Percentiles rank a stretch among this genome's conserved stretches.
Evolutionary conservation across 148 eudicot species (phyloP).

Genomic region (Rhododendron henanense): DNA sequence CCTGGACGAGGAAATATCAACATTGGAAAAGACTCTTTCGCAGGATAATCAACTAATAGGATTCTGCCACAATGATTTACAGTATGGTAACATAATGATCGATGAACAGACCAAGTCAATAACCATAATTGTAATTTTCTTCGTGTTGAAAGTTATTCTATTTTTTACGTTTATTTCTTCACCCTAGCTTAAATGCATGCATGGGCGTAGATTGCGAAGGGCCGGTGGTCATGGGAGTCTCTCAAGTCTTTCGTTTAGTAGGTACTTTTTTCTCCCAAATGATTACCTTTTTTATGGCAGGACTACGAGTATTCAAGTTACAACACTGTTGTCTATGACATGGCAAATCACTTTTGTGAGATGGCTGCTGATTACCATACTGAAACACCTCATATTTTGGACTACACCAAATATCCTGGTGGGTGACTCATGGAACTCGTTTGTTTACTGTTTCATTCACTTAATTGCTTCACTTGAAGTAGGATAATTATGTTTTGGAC

Average conservation of each 20-base stretch:
- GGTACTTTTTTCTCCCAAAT: neutral
- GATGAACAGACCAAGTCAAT: slow-evolving; percentile 65
- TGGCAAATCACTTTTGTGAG: slow-evolving; percentile 96
- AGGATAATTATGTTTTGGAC: neutral
- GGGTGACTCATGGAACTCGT: slow-evolving; percentile 6
- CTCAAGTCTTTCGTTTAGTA: neutral
- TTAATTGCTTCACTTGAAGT: slow-evolving; percentile 4
- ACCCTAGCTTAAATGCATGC: neutral
- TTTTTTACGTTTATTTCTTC: neutral
- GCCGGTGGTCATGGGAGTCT: neutral
- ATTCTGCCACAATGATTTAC: slow-evolving; percentile 96
- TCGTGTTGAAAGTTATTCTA: neutral
- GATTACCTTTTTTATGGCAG: slow-evolving; percentile 27
- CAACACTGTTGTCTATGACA: slow-evolving; percentile 74
- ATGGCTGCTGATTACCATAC: slow-evolving; percentile 97
- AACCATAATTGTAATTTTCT: slow-evolving; percentile 78
- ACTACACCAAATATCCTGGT: slow-evolving; percentile 87
- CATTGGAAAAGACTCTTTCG: slow-evolving; percentile 50
- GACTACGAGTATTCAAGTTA: slow-evolving; percentile 91
- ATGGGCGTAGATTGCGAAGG: neutral
- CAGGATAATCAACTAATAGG: slow-evolving; percentile 39
- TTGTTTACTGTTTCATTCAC: neutral
- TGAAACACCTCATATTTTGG: slow-evolving; percentile 85
- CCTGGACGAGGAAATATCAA: slow-evolving; percentile 56
- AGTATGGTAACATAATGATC: slow-evolving; percentile 94